A percentile compares a stretch with the other conserved stretches of the same genome.
Evolutionary conservation across 768 basidiomycete species (phyloP).

Genomic region (Kwoniella dejecticola): DNA sequence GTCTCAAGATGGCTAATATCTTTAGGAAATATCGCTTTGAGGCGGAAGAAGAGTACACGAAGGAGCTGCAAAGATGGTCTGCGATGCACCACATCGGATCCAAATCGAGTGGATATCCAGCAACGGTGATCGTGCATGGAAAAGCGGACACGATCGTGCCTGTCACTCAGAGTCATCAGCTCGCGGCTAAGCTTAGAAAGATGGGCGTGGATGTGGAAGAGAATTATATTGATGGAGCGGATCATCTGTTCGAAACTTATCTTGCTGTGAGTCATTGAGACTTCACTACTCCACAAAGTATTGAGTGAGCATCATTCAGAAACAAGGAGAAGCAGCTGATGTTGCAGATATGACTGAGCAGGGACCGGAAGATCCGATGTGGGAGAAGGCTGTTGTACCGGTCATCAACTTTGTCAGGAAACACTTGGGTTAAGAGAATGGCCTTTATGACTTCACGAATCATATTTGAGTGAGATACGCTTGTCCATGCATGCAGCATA

Average conservation of each 20-base stretch:
- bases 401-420: constrained; percentile 9
- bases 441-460: too few species aligned
- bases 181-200: constrained; percentile 10
- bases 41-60: constrained; percentile 7
- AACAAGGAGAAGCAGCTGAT: too few species aligned
- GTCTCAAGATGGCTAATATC: background rate
- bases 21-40: constrained; percentile 5
- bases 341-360: background rate
- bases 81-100: constrained; percentile 2
- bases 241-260: constrained; percentile 20
- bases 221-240: constrained; percentile 2
- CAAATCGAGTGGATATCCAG: constrained; percentile 7
- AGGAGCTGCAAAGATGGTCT: background rate
- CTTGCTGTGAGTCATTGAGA: constrained; percentile 10
- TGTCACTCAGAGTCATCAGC: background rate
- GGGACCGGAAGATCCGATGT: constrained; percentile 12
- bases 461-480: too few species aligned
- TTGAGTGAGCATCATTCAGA: too few species aligned
- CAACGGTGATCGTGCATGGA: constrained; percentile 14
- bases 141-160: constrained; percentile 6
- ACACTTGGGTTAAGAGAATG: constrained; percentile 1
- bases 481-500: too few species aligned
- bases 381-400: constrained; percentile 16
- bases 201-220: constrained; percentile 9
- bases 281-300: background rate